Evolutionary conservation across 768 basidiomycete species (phyloP).

Genomic region (Ramaria sp.): DNA sequence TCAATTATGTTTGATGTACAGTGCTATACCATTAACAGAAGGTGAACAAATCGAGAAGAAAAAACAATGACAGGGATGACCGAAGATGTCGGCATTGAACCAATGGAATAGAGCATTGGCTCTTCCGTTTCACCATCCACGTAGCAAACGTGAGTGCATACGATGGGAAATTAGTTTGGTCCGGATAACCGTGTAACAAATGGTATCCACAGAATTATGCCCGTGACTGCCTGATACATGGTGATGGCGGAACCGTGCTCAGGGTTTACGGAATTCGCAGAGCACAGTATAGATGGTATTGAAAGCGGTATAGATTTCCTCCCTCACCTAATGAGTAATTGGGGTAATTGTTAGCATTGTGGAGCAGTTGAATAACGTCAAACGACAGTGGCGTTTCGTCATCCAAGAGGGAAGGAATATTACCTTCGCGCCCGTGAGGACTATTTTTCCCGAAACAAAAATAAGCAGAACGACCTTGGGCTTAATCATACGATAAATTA

Average conservation of each 20-base stretch:
- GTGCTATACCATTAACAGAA: too few relatives aligned
- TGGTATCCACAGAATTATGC: too few relatives aligned
- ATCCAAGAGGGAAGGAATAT: slow-evolving; percentile 23
- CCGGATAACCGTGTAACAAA: too few relatives aligned
- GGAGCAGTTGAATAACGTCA: slow-evolving; percentile 35
- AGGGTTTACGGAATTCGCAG: slow-evolving; percentile 85
- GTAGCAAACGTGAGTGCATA: too few relatives aligned
- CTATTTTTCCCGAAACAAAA: slow-evolving; percentile 99
- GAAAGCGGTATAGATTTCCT: slow-evolving; percentile 99
- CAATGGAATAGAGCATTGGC: too few relatives aligned
- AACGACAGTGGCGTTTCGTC: slow-evolving; percentile 9
- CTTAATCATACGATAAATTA: slow-evolving; percentile 99
- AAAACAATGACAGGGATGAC: too few relatives aligned
- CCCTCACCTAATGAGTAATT: slow-evolving; percentile 63
- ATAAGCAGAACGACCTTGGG: slow-evolving; percentile 98
- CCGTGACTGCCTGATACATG: too few relatives aligned
- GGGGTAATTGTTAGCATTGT: slow-evolving; percentile 37
- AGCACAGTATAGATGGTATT: slow-evolving; percentile 99
- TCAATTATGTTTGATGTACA: too few relatives aligned
- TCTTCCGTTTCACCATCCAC: too few relatives aligned
- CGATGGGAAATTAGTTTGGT: too few relatives aligned
- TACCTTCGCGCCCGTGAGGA: slow-evolving; percentile 98
- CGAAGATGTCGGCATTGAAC: too few relatives aligned
- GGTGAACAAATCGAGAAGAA: too few relatives aligned
- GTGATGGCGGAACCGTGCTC: background rate